Evolutionary conservation across 169 alveolate species (phyloP).

Genomic region (Plasmodium blacklocki): DNA sequence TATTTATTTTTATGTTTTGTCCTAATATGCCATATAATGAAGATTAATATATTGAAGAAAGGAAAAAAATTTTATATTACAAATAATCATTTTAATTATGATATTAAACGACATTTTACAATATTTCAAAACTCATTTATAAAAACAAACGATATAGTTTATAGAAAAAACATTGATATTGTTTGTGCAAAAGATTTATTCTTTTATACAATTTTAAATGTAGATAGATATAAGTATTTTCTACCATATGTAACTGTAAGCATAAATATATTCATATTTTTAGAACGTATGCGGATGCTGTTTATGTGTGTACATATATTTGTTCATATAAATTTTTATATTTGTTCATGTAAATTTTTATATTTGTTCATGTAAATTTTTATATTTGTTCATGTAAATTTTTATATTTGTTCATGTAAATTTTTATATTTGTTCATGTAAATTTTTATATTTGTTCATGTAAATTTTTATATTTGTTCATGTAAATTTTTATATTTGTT

Average conservation of each 20-base stretch:
- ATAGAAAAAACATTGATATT: slow-evolving; percentile 37
- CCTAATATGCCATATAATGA: background rate
- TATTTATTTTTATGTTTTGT: too few species aligned
- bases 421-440: too few species aligned
- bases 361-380: background rate
- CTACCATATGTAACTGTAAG: slow-evolving; percentile 57
- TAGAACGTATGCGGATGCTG: too few species aligned
- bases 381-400: too few species aligned
- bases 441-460: too few species aligned
- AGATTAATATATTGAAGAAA: background rate
- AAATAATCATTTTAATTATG: background rate
- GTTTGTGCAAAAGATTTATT: slow-evolving; percentile 38
- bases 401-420: too few species aligned
- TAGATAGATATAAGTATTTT: slow-evolving; percentile 49
- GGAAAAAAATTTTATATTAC: background rate
- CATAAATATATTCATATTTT: background rate
- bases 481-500: too few species aligned
- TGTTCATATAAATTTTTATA: background rate
- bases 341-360: background rate
- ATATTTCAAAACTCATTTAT: slow-evolving; percentile 21
- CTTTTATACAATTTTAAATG: slow-evolving; percentile 60
- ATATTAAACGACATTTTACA: slow-evolving; percentile 11
- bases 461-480: too few species aligned
- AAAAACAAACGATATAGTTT: slow-evolving; percentile 20
- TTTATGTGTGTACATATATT: background rate